Evolutionary conservation across 371 early-diverging fungal species (phyloP), one percentile per base, ranked within the genome.

Genomic region (Actinomortierella ambigua): DNA sequence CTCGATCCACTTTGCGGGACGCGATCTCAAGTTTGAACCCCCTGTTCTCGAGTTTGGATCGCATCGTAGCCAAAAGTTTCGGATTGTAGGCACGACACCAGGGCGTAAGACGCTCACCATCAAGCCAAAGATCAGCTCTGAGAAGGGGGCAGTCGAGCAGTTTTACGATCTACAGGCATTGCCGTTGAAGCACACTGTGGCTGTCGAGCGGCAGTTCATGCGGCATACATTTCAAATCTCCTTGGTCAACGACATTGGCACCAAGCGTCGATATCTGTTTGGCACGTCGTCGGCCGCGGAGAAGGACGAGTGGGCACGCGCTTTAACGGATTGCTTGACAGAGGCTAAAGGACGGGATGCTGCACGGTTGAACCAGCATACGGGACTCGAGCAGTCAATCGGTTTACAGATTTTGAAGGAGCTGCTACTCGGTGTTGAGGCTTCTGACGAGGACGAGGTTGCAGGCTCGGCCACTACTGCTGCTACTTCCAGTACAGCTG

Each of bases 181-280:
- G 42, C 83, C 87, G 0, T 70, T 79, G 8, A 87, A 87, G 18
- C 85, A 87, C 50, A 82, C 79, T 27, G 81, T 90, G 20, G 82
- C 87, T 0, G 82, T 89, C 8, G 90, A 89, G 59, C 81, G 88
- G 5, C 82, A 86, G 17, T 90, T 89, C 60, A 84, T 90, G 87
- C 75, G 85, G 20, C 85, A 87, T 50, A 86, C 85, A 0, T 88
- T 90, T 65, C 88, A 88, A 59, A 73, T 88, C 48, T 82, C 82
- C 0, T 79, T 87, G 3, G 43, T 75, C n/a, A 77, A 77, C n/a
- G 77, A 78, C 44, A 55, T 71, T 4, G 79, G 82, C 55, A 79
- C 82, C 1, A 79, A 78, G 39, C 78, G 82, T 5, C 78, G 79
- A 40, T 87, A 85, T 42, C 76, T 78, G 15, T 85, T 87, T 61